Conservation (phyloP, 2,329 filamentous ascomycete species). For the Graphiopsis chlorocephala region DNA sequence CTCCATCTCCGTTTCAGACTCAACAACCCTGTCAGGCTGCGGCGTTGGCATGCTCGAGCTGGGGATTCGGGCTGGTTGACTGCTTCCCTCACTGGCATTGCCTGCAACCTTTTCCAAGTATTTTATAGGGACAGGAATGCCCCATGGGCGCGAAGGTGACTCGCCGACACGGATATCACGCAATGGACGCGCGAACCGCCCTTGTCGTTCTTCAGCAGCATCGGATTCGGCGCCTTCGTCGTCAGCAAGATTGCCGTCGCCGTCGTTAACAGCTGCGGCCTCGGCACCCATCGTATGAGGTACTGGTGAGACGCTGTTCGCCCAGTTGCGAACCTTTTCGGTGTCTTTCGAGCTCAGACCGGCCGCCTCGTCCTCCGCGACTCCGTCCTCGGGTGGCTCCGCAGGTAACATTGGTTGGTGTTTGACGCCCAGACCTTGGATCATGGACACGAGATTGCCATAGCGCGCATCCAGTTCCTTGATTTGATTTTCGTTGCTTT, state of each 20-base stretch:
- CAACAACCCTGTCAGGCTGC: not conserved
- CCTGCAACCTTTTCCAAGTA: constrained; percentile 39
- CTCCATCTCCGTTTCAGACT: not conserved
- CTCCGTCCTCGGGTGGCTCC: constrained; percentile 45
- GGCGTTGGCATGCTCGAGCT: constrained; percentile 1
- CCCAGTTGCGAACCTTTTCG: constrained; percentile 81
- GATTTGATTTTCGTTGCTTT: constrained; percentile 80
- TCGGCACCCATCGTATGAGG: constrained; percentile 34
- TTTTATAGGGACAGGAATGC: constrained; percentile 72
- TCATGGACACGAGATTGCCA: constrained; percentile 89
- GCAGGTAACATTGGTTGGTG: constrained; percentile 75
- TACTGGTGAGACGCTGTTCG: constrained; percentile 67
- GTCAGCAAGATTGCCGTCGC: constrained; percentile 20
- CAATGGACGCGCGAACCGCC: constrained; percentile 78
- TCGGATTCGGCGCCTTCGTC: constrained; percentile 38
- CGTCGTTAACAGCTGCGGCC: constrained; percentile 29
- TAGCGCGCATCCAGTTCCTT: constrained; percentile 91
- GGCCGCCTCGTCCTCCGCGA: constrained; percentile 33
- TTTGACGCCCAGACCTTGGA: constrained; percentile 80
- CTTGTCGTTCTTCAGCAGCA: constrained; percentile 52
- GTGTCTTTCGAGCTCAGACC: constrained; percentile 53
- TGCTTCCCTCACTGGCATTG: constrained; percentile 35
- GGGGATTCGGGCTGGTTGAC: constrained; percentile 48
- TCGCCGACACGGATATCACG: constrained; percentile 92
- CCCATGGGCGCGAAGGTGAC: constrained; percentile 90